Percentiles rank a stretch among this genome's conserved stretches.
Conservation (phyloP, 306 rosid genomes). For the Pyrus pyrifolia region DNA sequence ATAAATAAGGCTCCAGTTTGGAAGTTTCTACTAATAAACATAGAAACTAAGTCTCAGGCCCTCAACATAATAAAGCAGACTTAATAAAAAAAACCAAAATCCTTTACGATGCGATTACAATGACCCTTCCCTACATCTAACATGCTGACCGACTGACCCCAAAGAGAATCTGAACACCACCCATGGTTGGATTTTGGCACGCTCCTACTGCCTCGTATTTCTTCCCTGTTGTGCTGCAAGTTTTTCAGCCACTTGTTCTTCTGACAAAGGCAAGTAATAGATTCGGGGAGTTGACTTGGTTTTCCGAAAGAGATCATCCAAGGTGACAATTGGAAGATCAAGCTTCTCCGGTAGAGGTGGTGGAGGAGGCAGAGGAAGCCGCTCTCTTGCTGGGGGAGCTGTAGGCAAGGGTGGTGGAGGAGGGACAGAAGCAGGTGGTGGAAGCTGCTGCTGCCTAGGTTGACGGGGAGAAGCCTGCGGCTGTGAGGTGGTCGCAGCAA, state of each 20-base stretch:
- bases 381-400: constrained; percentile 58
- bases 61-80: neutral
- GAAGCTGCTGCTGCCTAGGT: constrained; percentile 23
- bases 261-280: constrained; percentile 86
- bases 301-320: constrained; percentile 90
- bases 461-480: constrained; percentile 38
- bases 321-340: constrained; percentile 76
- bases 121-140: constrained; percentile 29
- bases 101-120: constrained; percentile 25
- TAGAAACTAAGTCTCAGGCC: constrained; percentile 1
- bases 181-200: constrained; percentile 15
- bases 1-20: constrained; percentile 7
- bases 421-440: constrained; percentile 32
- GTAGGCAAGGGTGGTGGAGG: constrained; percentile 53
- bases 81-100: constrained; percentile 1
- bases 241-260: constrained; percentile 72
- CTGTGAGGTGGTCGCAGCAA: constrained; percentile 28
- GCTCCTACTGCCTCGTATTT: constrained; percentile 30
- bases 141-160: constrained; percentile 17
- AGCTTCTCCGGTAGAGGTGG: constrained; percentile 61
- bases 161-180: constrained; percentile 13
- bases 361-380: constrained; percentile 72
- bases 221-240: constrained; percentile 51
- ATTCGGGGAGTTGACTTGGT: constrained; percentile 87
- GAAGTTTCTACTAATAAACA: constrained; percentile 1